Conservation (phyloP, 2,329 filamentous ascomycete genomes). For the Aspergillus sp. region DNA sequence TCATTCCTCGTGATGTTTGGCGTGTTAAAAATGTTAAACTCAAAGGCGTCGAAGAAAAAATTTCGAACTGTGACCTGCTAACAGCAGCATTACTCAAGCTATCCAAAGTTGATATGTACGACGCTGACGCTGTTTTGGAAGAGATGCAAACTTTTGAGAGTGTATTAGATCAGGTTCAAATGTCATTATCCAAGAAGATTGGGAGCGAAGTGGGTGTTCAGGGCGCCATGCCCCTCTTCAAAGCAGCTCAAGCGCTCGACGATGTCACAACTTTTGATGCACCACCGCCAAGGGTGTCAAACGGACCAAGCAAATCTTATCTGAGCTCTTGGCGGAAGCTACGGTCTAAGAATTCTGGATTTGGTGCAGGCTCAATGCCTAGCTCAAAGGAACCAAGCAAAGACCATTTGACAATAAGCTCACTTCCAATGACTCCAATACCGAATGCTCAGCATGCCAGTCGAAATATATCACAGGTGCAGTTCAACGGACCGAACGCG, state of each 20-base stretch:
- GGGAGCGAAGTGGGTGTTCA: constrained; percentile 91
- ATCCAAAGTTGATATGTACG: constrained; percentile 77
- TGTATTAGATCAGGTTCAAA: constrained; percentile 82
- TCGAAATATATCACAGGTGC: constrained; percentile 66
- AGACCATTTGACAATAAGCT: constrained; percentile 67
- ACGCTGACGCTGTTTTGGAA: constrained; percentile 87
- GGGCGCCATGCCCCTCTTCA: constrained; percentile 71
- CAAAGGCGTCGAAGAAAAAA: constrained; percentile 88
- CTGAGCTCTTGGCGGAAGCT: constrained; percentile 88
- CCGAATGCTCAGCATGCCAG: constrained; percentile 67
- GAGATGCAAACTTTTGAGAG: constrained; percentile 90
- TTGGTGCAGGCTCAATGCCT: constrained; percentile 46
- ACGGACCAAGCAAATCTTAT: constrained; percentile 71
- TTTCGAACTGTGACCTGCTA: constrained; percentile 84
- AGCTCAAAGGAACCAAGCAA: constrained; percentile 51
- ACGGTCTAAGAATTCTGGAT: constrained; percentile 80
- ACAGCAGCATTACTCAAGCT: constrained; percentile 86
- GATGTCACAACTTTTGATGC: constrained; percentile 40
- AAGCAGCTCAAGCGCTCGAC: constrained; percentile 55
- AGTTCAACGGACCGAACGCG: constrained; percentile 80
- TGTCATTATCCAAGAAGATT: constrained; percentile 73
- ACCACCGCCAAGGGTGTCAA: constrained; percentile 51
- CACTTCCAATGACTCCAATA: constrained; percentile 70
- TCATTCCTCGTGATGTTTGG: constrained; percentile 92
- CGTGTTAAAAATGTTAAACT: constrained; percentile 90